Conservation (phyloP, 2,329 filamentous ascomycete genomes). For the Botrytis porri region DNA sequence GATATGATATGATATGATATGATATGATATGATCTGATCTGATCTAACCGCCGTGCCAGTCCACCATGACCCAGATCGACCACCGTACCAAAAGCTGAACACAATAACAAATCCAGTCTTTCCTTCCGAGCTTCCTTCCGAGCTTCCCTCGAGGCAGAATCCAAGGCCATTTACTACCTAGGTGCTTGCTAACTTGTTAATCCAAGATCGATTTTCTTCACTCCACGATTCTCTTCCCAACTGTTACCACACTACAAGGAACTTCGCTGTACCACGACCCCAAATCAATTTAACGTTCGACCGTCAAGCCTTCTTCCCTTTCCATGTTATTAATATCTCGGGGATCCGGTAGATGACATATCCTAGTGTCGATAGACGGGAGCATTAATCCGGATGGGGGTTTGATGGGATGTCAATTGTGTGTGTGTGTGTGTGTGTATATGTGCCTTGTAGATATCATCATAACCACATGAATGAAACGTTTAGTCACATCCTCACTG, state of each 20-base stretch:
- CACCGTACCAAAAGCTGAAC: background rate
- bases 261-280: background rate
- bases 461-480: background rate
- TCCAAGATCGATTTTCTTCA: background rate
- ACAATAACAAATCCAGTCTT: background rate
- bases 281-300: background rate
- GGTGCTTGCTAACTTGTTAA: background rate
- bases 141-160: background rate
- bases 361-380: conserved; percentile 10
- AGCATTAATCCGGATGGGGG: conserved; percentile 16
- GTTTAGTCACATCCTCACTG: background rate
- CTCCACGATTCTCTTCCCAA: background rate
- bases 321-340: conserved; percentile 4
- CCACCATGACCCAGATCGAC: background rate
- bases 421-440: too few relatives aligned
- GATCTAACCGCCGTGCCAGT: background rate
- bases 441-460: background rate
- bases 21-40: background rate
- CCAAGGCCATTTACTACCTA: background rate
- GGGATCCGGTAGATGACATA: background rate
- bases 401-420: background rate
- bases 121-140: too few relatives aligned
- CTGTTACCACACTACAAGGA: background rate
- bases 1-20: background rate
- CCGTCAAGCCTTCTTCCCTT: background rate